Conservation (phyloP, 2,329 filamentous ascomycete genomes). For the Raffaelea ambrosiae region DNA sequence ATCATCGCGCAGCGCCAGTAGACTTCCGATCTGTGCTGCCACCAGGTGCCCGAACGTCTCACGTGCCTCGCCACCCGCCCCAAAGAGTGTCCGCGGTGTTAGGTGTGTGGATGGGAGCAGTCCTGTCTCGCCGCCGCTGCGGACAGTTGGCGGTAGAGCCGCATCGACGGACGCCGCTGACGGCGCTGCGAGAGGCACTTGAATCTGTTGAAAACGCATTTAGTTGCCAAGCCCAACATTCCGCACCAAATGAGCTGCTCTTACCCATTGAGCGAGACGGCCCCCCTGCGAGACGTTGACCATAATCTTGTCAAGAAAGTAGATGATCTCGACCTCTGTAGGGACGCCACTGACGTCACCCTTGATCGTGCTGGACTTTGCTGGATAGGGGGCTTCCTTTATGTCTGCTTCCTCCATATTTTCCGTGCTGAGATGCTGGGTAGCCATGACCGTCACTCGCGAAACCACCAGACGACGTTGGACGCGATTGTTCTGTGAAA, state of each 20-base stretch:
- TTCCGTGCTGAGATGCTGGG: not conserved
- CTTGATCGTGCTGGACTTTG: slow-evolving; percentile 42
- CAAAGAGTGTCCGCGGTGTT: slow-evolving; percentile 79
- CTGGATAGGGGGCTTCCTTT: slow-evolving; percentile 45
- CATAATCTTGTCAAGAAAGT: slow-evolving; percentile 84
- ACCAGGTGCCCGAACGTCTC: slow-evolving; percentile 83
- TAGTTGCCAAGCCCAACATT: not conserved
- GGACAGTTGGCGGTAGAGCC: slow-evolving; percentile 36
- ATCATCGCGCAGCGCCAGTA: slow-evolving; percentile 63
- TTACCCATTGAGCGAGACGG: slow-evolving; percentile 83
- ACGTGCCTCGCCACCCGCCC: slow-evolving; percentile 68
- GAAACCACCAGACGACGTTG: too few relatives aligned
- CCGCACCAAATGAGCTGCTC: slow-evolving; percentile 15
- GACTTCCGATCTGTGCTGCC: slow-evolving; percentile 79
- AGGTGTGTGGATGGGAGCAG: slow-evolving; percentile 70
- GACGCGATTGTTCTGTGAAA: too few relatives aligned
- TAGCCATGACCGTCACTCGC: too few relatives aligned
- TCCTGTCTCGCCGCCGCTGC: slow-evolving; percentile 13
- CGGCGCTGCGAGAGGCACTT: slow-evolving; percentile 66
- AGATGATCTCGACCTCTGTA: slow-evolving; percentile 65
- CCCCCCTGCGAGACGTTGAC: slow-evolving; percentile 83
- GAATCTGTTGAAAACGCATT: slow-evolving; percentile 42
- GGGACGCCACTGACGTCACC: slow-evolving; percentile 57
- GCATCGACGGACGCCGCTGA: slow-evolving; percentile 57
- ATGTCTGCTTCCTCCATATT: slow-evolving; percentile 15